Conservation (phyloP, 768 basidiomycete genomes). For the Boletus subcaerulescens region DNA sequence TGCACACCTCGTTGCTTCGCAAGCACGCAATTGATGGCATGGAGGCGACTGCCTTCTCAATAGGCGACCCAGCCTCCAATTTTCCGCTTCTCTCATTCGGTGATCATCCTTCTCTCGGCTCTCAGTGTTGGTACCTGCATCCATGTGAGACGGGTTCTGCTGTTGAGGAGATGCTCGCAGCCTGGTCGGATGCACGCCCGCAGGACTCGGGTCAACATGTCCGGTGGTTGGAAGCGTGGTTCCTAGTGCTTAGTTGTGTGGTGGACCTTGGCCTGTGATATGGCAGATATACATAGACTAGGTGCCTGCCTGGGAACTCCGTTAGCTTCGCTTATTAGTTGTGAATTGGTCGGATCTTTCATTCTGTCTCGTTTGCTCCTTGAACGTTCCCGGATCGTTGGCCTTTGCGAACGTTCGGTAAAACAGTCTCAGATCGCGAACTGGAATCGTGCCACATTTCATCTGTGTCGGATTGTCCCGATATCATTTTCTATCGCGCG, state of each 20-base stretch:
- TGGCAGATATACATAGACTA: not conserved
- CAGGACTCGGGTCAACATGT: constrained; percentile 15
- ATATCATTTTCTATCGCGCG: constrained; percentile 5
- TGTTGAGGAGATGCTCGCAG: constrained; percentile 66
- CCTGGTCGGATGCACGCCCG: constrained; percentile 21
- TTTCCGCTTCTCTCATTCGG: constrained; percentile 84
- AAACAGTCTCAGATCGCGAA: not conserved
- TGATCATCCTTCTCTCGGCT: constrained; percentile 77
- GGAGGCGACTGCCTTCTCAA: constrained; percentile 50
- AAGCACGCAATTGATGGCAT: constrained; percentile 41
- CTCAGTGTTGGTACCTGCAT: constrained; percentile 82
- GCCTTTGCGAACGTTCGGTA: not conserved
- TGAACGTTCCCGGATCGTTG: not conserved
- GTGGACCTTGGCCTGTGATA: constrained; percentile 45
- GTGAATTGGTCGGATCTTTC: constrained; percentile 6
- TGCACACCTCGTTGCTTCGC: constrained; percentile 60
- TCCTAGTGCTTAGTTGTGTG: constrained; percentile 66
- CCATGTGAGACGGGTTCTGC: constrained; percentile 74
- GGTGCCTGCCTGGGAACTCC: not conserved
- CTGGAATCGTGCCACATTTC: not conserved
- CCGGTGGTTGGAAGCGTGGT: constrained; percentile 71
- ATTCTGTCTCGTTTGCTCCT: not conserved
- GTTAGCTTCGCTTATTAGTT: not conserved
- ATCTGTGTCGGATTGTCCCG: constrained; percentile 21
- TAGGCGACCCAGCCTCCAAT: constrained; percentile 47